A percentile compares a stretch with the other conserved stretches of the same genome.
Evolutionary conservation across 495 filamentous ascomycete genomes (phyloP).

Genomic region (Tuber borchii): DNA sequence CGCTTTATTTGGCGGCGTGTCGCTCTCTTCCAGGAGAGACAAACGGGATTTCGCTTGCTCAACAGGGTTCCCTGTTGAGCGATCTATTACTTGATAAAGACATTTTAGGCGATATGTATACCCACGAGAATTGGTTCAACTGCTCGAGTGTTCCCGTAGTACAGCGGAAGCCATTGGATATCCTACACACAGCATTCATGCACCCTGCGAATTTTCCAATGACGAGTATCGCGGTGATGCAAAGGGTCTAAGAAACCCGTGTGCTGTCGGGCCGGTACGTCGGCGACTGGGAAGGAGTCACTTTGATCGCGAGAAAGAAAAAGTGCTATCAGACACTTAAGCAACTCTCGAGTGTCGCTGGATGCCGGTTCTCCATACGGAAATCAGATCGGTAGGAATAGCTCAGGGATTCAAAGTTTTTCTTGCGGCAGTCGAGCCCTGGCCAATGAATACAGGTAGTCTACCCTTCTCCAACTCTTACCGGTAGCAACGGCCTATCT

Average conservation of each 20-base stretch:
- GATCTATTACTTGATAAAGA: not conserved
- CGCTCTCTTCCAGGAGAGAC: not conserved
- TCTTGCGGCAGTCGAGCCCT: not conserved
- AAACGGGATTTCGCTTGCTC: not conserved
- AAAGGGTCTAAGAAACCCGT: not conserved
- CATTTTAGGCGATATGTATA: not conserved
- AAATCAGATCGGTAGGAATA: not conserved
- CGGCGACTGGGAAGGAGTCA: not conserved
- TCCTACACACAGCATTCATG: not conserved
- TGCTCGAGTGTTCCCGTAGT: not conserved
- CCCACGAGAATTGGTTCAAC: not conserved
- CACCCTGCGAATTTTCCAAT: not conserved
- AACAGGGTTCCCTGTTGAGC: not conserved
- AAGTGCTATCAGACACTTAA: not conserved
- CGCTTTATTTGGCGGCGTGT: not conserved
- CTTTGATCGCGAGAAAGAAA: not conserved
- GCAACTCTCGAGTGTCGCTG: not conserved
- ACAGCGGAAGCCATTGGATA: not conserved
- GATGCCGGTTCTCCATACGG: not conserved
- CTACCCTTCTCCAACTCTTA: not conserved
- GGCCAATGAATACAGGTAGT: not conserved
- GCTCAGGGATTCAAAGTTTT: not conserved
- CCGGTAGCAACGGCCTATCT: not conserved
- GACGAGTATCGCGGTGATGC: not conserved
- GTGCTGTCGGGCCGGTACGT: not conserved